phyloP scores from a whole-genome alignment of 768 basidiomycete species.

The Collybia sordida region DNA sequence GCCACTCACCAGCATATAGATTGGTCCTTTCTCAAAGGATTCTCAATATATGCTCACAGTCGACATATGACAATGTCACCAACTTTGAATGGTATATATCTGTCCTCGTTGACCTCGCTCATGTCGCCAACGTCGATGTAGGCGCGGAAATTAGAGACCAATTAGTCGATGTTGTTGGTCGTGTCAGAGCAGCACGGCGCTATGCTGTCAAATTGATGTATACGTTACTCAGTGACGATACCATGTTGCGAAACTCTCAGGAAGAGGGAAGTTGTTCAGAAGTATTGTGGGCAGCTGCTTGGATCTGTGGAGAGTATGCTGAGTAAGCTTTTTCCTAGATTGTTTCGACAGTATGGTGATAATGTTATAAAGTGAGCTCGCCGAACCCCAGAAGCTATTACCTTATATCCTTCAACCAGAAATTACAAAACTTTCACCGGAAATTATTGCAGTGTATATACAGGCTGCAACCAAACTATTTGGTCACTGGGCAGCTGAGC shows the following conservation, averaged over 20 bases:
- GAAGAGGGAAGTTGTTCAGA: slow-evolving; percentile 80
- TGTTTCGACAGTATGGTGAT: neutral
- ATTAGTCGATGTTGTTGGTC: slow-evolving; percentile 81
- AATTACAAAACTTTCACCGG: slow-evolving; percentile 54
- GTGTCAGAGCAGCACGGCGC: slow-evolving; percentile 72
- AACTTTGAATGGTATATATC: slow-evolving; percentile 99
- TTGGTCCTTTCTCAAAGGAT: slow-evolving; percentile 79
- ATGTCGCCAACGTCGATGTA: slow-evolving; percentile 79
- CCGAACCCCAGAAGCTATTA: slow-evolving; percentile 73
- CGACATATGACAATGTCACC: slow-evolving; percentile 81
- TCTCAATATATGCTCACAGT: slow-evolving; percentile 81
- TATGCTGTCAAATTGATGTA: slow-evolving; percentile 87
- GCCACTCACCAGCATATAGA: slow-evolving; percentile 83
- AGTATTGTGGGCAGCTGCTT: slow-evolving; percentile 91
- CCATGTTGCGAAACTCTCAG: slow-evolving; percentile 62
- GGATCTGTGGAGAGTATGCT: slow-evolving; percentile 95
- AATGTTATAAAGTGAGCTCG: slow-evolving; percentile 57
- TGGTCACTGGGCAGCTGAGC: slow-evolving; percentile 76
- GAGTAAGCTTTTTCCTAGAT: slow-evolving; percentile 48
- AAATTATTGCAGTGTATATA: slow-evolving; percentile 76
- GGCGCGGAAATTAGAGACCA: slow-evolving; percentile 80
- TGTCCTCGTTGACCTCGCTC: slow-evolving; percentile 87
- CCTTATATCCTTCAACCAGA: slow-evolving; percentile 65
- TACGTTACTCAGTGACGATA: slow-evolving; percentile 76
- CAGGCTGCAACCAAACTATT: slow-evolving; percentile 87